Conservation (phyloP, 371 early-diverging fungal genomes). For the Mortierella sp. region DNA sequence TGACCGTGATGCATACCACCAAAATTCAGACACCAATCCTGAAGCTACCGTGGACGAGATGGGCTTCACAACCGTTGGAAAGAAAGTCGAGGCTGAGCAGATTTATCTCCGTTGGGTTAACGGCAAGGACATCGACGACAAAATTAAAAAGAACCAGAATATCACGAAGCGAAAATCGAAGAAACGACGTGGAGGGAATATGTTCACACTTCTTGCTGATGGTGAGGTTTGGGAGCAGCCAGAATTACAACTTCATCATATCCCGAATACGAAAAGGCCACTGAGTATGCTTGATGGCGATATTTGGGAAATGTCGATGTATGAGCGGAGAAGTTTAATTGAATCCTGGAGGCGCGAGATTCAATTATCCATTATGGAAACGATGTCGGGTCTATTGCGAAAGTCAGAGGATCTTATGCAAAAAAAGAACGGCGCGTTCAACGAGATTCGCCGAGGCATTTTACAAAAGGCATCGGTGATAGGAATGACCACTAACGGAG, state of each 20-base stretch:
- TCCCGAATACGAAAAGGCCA: slow-evolving; percentile 42
- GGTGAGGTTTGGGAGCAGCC: background rate
- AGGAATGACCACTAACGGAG: slow-evolving; percentile 67
- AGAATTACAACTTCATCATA: slow-evolving; percentile 4
- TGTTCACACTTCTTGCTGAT: background rate
- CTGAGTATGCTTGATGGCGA: slow-evolving; percentile 35
- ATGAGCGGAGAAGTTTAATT: slow-evolving; percentile 54
- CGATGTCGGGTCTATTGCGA: slow-evolving; percentile 21
- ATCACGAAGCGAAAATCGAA: background rate
- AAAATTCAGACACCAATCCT: background rate
- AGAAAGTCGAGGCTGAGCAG: background rate
- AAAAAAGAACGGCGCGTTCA: slow-evolving; percentile 41
- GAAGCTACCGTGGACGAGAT: background rate
- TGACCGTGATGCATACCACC: background rate
- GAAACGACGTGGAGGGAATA: background rate
- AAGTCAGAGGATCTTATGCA: slow-evolving; percentile 25
- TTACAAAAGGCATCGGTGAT: slow-evolving; percentile 54
- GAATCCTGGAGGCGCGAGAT: slow-evolving; percentile 53
- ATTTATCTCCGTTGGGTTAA: background rate
- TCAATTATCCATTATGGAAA: slow-evolving; percentile 22
- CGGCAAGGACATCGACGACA: background rate
- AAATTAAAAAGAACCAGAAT: background rate
- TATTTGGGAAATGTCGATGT: slow-evolving; percentile 62
- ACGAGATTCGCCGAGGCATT: slow-evolving; percentile 53
- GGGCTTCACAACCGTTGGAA: background rate